Conservation (phyloP, 352 stramenopile genomes). For the Stramenopiles sp. region DNA sequence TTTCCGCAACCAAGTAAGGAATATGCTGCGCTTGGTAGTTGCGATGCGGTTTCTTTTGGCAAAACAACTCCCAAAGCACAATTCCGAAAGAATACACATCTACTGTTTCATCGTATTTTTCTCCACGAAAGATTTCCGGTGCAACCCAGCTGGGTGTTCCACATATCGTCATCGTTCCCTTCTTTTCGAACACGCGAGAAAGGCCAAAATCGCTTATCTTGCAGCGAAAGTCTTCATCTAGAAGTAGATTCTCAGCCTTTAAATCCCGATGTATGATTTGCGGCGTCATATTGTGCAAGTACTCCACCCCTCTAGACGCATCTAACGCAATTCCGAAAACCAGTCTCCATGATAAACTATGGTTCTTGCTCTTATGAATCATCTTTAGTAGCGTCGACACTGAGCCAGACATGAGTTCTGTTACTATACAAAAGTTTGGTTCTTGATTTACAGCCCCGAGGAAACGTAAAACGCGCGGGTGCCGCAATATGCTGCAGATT, state of each 20-base stretch:
- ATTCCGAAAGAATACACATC: constrained; percentile 10
- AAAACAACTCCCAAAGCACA: background rate
- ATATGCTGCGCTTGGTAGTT: background rate
- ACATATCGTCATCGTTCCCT: background rate
- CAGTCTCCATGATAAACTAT: background rate
- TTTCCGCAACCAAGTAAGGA: background rate
- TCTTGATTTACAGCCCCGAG: background rate
- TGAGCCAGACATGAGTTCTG: background rate
- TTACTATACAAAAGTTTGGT: background rate
- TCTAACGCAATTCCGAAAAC: background rate
- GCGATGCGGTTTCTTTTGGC: background rate
- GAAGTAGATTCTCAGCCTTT: background rate
- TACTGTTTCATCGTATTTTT: constrained; percentile 3
- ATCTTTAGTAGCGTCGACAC: background rate
- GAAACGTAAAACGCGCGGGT: background rate
- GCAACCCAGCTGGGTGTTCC: background rate
- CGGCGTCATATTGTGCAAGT: background rate
- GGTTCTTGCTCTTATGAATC: background rate
- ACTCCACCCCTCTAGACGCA: background rate
- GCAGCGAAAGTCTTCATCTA: constrained; percentile 8
- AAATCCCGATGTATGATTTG: constrained; percentile 5
- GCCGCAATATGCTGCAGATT: background rate
- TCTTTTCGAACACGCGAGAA: background rate
- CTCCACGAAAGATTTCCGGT: background rate
- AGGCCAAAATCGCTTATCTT: background rate